phyloP scores from a whole-genome alignment of 768 basidiomycete species.

The Boletus sp. region DNA sequence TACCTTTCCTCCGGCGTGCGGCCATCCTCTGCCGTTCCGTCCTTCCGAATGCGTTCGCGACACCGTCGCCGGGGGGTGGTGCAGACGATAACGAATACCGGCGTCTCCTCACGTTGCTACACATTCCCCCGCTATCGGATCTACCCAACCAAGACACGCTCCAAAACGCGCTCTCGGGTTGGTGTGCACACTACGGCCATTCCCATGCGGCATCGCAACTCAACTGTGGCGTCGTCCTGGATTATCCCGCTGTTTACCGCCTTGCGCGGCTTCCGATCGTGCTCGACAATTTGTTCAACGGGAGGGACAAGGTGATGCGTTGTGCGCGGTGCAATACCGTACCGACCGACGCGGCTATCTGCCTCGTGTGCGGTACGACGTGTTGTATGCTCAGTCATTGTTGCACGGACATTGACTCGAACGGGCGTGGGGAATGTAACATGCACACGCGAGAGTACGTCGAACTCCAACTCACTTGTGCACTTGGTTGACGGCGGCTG shows the following conservation, averaged over 20 bases:
- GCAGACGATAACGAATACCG: slow-evolving; percentile 66
- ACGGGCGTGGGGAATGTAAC: slow-evolving; percentile 84
- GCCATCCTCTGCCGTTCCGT: slow-evolving; percentile 81
- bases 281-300: slow-evolving; percentile 80
- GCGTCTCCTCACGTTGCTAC: slow-evolving; percentile 70
- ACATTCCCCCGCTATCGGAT: slow-evolving; percentile 75
- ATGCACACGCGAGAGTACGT: slow-evolving; percentile 92
- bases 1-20: slow-evolving; percentile 88
- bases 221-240: slow-evolving; percentile 75
- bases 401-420: slow-evolving; percentile 63
- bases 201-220: slow-evolving; percentile 75
- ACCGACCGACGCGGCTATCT: slow-evolving; percentile 85
- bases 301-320: slow-evolving; percentile 64
- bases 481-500: not conserved
- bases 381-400: slow-evolving; percentile 92
- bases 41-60: slow-evolving; percentile 58
- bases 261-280: slow-evolving; percentile 76
- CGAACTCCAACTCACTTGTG: not conserved
- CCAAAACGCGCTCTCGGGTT: slow-evolving; percentile 85
- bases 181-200: slow-evolving; percentile 87
- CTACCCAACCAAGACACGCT: slow-evolving; percentile 81
- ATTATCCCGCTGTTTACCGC: slow-evolving; percentile 81
- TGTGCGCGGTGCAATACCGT: slow-evolving; percentile 77
- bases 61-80: slow-evolving; percentile 35
- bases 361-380: slow-evolving; percentile 83